Conservation (phyloP, 2,329 filamentous ascomycete genomes). For the Trichoderma aggressivum region DNA sequence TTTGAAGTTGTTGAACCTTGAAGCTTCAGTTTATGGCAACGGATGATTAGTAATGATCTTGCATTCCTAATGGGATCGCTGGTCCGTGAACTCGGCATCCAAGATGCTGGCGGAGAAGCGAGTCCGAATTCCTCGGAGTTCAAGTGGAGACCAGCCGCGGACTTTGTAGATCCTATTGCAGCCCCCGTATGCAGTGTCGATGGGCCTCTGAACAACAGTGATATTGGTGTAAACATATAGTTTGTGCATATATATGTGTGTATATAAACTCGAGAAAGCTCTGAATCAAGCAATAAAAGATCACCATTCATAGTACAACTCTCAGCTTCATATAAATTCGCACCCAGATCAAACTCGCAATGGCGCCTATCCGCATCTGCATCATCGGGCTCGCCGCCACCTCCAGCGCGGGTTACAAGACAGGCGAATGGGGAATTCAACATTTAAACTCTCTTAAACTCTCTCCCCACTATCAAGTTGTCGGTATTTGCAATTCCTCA, state of each 20-base stretch:
- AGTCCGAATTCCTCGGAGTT: neutral
- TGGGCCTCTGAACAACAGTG: neutral
- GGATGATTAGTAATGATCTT: neutral
- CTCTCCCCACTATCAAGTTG: neutral
- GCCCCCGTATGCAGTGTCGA: neutral
- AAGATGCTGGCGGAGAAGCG: neutral
- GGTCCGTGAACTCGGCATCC: neutral
- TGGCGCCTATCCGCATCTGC: conserved; percentile 9
- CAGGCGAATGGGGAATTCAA: conserved; percentile 1
- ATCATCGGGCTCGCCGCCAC: conserved; percentile 7
- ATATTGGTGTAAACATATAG: neutral
- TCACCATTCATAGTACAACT: neutral
- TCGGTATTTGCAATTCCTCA: conserved; percentile 5
- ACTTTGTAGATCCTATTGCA: neutral
- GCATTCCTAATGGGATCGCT: neutral
- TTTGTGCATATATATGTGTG: neutral
- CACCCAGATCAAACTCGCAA: neutral
- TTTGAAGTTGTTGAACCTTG: neutral
- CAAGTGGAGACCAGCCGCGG: conserved; percentile 4
- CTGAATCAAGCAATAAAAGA: neutral
- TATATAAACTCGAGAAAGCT: neutral
- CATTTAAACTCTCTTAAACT: neutral
- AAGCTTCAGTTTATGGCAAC: neutral
- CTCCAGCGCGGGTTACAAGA: neutral
- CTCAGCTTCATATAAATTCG: neutral